Conservation (phyloP, 2,329 filamentous ascomycete genomes). For the Curvularia eragrostidis region DNA sequence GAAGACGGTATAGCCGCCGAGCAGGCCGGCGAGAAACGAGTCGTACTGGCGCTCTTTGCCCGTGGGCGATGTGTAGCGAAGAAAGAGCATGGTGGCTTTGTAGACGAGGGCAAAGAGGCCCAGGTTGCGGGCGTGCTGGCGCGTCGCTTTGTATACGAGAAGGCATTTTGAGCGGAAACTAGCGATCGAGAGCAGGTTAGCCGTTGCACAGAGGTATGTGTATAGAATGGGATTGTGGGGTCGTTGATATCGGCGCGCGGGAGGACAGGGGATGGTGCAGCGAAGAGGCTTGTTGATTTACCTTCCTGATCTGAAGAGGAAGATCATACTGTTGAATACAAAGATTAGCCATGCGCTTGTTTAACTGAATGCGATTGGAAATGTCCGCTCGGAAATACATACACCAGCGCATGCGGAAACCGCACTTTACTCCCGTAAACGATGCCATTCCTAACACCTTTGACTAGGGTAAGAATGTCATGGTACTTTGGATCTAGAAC, state of each 20-base stretch:
- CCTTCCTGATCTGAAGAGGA: conserved; percentile 92
- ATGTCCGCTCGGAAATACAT: conserved; percentile 33
- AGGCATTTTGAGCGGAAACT: conserved; percentile 76
- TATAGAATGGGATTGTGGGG: background rate
- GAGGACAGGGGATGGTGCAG: background rate
- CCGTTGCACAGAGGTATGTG: background rate
- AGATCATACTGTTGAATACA: conserved; percentile 76
- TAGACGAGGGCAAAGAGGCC: conserved; percentile 91
- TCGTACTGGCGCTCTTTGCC: conserved; percentile 75
- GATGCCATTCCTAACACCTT: conserved; percentile 93
- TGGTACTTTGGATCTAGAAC: conserved; percentile 85
- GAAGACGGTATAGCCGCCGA: conserved; percentile 94
- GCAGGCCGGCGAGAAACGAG: conserved; percentile 81
- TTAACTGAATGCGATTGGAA: background rate
- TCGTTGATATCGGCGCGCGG: background rate
- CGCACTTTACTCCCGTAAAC: conserved; percentile 98
- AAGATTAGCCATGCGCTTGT: conserved; percentile 6
- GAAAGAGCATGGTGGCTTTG: conserved; percentile 78
- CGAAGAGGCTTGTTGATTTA: conserved; percentile 47
- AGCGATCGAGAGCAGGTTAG: background rate
- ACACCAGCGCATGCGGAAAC: conserved; percentile 95
- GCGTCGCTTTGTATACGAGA: conserved; percentile 84
- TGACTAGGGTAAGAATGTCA: conserved; percentile 82
- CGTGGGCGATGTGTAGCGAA: conserved; percentile 63
- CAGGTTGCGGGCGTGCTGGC: conserved; percentile 88